Percentiles rank a stretch among this genome's conserved stretches.
Evolutionary conservation across 148 eudicot species (phyloP).

Genomic region (Oxyria digyna): DNA sequence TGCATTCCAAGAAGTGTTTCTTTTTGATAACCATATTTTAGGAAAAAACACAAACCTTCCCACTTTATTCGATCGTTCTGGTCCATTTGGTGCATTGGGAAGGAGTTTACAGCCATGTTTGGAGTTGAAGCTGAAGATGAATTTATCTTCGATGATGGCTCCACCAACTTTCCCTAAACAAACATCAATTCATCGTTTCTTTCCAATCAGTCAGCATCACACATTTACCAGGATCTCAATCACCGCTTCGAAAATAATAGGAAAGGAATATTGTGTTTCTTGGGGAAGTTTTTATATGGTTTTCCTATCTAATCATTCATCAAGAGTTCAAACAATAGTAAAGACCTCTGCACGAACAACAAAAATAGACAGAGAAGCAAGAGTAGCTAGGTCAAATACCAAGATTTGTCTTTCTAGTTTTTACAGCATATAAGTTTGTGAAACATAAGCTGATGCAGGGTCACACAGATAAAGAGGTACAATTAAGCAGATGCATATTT

Average conservation of each 20-base stretch:
- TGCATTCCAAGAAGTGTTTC: neutral
- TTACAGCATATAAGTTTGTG: neutral
- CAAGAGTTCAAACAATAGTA: neutral
- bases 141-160: constrained; percentile 39
- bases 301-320: neutral
- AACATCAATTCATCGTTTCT: neutral
- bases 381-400: neutral
- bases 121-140: constrained; percentile 34
- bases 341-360: neutral
- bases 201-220: neutral
- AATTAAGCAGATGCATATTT: neutral
- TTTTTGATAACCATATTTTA: no score
- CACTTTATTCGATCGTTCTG: constrained; percentile 20
- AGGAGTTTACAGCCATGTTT: constrained; percentile 36
- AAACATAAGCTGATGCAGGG: neutral
- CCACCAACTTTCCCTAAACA: constrained; percentile 62
- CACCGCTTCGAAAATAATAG: neutral
- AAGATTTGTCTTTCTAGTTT: neutral
- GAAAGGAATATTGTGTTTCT: neutral
- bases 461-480: neutral
- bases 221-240: no score
- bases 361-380: neutral
- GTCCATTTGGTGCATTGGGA: constrained; percentile 34
- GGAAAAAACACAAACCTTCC: constrained; percentile 1
- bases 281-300: neutral